Evolutionary conservation across 805 yeast genomes (phyloP), one percentile per base, ranked within the genome.

Genomic region (Cephaloascus albidus): DNA sequence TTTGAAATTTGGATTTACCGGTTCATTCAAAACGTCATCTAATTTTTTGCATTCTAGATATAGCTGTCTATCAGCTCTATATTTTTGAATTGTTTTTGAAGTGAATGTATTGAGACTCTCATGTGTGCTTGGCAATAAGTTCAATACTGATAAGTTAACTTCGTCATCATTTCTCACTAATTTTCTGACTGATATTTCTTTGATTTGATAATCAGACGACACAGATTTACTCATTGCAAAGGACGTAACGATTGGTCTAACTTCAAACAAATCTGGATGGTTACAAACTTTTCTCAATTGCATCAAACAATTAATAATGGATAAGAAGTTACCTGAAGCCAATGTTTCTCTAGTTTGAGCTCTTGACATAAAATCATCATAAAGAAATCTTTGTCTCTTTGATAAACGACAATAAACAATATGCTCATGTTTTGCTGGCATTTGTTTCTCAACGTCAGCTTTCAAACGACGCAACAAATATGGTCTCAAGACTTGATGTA

Each of bases 351-450:
- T 82, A 0, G 99, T 93, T 52, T 90, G 90, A 5, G 98, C 95
- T 46, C 98, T 70, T 1, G 96, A 84, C 95, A 93, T 86, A 54
- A 93, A 93, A 58, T 93, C 99, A 57, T 93, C 98, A 52, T 93
- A 93, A 40, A 93, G 61, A 51, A 76, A 85, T 43, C 97, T 65
- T 56, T 93, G 99, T 46, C 99, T 74, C 51, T 93, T 88, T 2
- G 97, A 88, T 35, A 93, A 63, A 20, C 95, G 75, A 63, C 98
- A 94, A 55, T 85, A 86, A 4, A 93, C 80, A 42, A 93, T 81
- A 57, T 93, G 99, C 57, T 93, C 99, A 57, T 88, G 85, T 54
- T 93, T 93, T 0, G 85, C 96, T 1, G 99, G 99, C 98, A 93
- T 93, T 60, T 93, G 98, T 53, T 90, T 88, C 52, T 93, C 99